phyloP scores from a whole-genome alignment of 2,329 filamentous ascomycete genomes.

The Alternaria novae-zelandiae region DNA sequence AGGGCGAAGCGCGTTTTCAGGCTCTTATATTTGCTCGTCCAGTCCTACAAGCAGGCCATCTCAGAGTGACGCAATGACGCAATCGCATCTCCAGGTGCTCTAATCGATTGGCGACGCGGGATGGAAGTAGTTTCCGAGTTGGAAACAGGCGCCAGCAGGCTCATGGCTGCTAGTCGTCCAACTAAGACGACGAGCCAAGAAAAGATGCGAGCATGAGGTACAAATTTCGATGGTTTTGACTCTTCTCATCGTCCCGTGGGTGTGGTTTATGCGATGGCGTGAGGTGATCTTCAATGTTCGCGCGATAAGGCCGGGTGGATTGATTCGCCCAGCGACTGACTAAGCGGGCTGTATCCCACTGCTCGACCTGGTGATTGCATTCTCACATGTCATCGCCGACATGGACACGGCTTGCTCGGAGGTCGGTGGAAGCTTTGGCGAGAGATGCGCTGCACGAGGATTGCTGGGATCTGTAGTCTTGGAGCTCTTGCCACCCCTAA shows the following conservation, averaged over 20 bases:
- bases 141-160: constrained; percentile 19
- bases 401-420: constrained; percentile 10
- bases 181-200: constrained; percentile 27
- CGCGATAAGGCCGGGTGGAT: constrained; percentile 33
- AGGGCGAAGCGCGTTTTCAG: constrained; percentile 14
- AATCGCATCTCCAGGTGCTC: constrained; percentile 22
- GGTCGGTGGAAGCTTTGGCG: constrained; percentile 20
- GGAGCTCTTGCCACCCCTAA: constrained; percentile 3
- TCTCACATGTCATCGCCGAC: constrained; percentile 18
- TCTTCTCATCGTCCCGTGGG: constrained; percentile 17
- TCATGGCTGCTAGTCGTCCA: constrained; percentile 23
- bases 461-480: not conserved
- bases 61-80: constrained; percentile 33
- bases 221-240: constrained; percentile 5
- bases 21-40: constrained; percentile 44
- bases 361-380: constrained; percentile 12
- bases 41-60: constrained; percentile 22
- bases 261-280: constrained; percentile 35
- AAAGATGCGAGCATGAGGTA: constrained; percentile 21
- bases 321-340: constrained; percentile 40
- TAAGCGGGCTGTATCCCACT: constrained; percentile 35
- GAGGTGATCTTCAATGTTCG: constrained; percentile 38
- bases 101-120: constrained; percentile 34
- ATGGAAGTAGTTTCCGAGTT: constrained; percentile 27
- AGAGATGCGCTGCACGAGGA: constrained; percentile 21